Evolutionary conservation across 495 filamentous ascomycete species (phyloP).

Genomic region (Collariella sp.): DNA sequence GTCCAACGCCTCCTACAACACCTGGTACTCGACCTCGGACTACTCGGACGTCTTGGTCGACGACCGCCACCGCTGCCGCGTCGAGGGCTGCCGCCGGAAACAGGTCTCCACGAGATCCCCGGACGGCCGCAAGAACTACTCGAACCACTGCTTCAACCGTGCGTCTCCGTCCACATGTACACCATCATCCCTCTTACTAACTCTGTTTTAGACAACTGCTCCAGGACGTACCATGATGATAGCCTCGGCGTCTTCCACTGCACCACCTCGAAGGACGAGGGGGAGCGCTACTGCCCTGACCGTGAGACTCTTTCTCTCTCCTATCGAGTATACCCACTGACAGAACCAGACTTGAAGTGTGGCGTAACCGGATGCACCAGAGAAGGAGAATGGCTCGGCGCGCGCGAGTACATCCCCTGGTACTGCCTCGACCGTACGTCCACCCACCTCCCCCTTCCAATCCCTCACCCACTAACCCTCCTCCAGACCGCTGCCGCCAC

Average conservation of each 20-base stretch:
- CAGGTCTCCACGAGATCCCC: neutral
- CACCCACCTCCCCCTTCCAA: neutral
- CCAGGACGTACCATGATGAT: neutral
- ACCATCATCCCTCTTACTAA: neutral
- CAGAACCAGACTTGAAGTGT: neutral
- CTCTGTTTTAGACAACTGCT: slow-evolving; percentile 4
- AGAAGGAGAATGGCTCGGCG: neutral
- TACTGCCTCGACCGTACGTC: slow-evolving; percentile 2
- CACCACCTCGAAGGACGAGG: neutral
- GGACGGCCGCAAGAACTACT: slow-evolving; percentile 5
- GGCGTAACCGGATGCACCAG: slow-evolving; percentile 2
- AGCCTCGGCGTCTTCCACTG: slow-evolving; percentile 3
- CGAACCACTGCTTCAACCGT: slow-evolving; percentile 7
- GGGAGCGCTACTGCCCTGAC: slow-evolving; percentile 3
- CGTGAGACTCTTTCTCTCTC: neutral
- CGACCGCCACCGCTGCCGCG: slow-evolving; percentile 10
- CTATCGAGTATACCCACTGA: neutral
- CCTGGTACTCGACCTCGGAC: neutral
- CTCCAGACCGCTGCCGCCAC: slow-evolving; percentile 6
- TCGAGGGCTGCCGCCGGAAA: slow-evolving; percentile 8
- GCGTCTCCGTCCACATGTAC: neutral
- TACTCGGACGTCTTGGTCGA: slow-evolving; percentile 5
- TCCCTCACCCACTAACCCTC: neutral
- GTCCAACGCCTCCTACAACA: slow-evolving; percentile 6
- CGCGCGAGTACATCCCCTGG: neutral